Base-by-base conservation (phyloP, 2,329 filamentous ascomycete genomes). In the Talaromyces sp. region DNA sequence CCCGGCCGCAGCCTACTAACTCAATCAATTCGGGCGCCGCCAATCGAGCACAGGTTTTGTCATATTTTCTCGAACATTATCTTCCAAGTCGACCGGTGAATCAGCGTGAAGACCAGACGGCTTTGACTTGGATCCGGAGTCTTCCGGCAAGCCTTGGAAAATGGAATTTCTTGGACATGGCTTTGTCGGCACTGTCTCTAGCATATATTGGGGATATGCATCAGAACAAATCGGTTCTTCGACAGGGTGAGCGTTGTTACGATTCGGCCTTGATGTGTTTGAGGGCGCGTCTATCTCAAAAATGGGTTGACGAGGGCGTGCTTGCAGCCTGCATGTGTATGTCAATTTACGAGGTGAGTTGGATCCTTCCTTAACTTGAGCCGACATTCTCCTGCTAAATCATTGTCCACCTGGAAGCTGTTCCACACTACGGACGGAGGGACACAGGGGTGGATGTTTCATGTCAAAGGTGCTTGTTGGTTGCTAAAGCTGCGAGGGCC, bases 361-460 rank as follows among this genome's bases (percentile, higher is more conserved):
- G 9, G 35, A n/a, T 38, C 14, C 35, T n/a, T 38, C n/a, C 31
- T 26, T 26, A 26, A 2, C 11, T 14, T 24, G 4, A 31, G 19
- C 12, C 17, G 26, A 29, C 24, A 10, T 7, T 2, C 0, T n/a
- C 14, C 10, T 27, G 19, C 48, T 21, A 27, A 41, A 5, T 17
- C 3, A 35, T 31, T 54, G 2, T 48, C 29, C 48, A 51, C 24
- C 32, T 9, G 12, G 8, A 56, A 61, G 59, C 46, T 61, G 19
- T 61, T 61, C 27, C 56, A 57, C 29, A 61, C 59, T 19, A 61
- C 55, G 24, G 43, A 58, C 19, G 52, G 50, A 6, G 50, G 59
- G 32, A 54, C 59, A 38, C 56, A 57, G 46, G 59, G 59, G n/a
- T 61, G 59, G 59, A 61, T 61, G 59, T 61, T 58, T 38, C 59